phyloP scores from a whole-genome alignment of 345 rosid genomes.

The Pseudoturritis turrita region DNA sequence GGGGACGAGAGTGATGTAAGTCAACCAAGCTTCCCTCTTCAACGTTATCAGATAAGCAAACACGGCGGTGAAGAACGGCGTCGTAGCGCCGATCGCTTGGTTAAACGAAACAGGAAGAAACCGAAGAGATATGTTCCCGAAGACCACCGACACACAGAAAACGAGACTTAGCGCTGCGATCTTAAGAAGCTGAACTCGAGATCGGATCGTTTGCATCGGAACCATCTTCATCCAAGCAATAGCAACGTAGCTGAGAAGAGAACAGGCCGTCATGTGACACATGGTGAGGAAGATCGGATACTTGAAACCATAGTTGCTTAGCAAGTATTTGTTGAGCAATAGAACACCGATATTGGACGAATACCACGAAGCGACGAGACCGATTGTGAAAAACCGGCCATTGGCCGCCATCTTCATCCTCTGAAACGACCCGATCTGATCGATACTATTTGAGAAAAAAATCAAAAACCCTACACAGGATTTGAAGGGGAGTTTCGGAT shows the following conservation, averaged over 20 bases:
- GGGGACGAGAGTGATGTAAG: conserved; percentile 52
- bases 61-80: conserved; percentile 68
- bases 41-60: conserved; percentile 54
- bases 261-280: conserved; percentile 82
- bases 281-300: conserved; percentile 74
- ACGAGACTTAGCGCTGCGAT: conserved; percentile 48
- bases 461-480: not conserved
- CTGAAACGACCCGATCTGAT: not conserved
- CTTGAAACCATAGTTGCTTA: conserved; percentile 66
- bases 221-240: conserved; percentile 58
- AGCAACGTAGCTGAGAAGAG: conserved; percentile 51
- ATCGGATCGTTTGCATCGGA: conserved; percentile 63
- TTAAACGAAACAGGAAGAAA: conserved; percentile 71
- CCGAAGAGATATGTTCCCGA: conserved; percentile 55
- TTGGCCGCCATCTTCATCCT: conserved; percentile 33
- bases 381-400: conserved; percentile 43
- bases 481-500: not conserved
- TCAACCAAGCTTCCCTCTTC: conserved; percentile 61
- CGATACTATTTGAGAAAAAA: not conserved
- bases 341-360: conserved; percentile 62
- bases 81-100: conserved; percentile 68
- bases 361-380: conserved; percentile 60
- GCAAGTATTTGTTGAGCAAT: conserved; percentile 59
- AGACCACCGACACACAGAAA: conserved; percentile 66
- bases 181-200: conserved; percentile 52